Base-by-base conservation (phyloP, 805 yeast genomes). In the Scheffersomyces coipomensis region DNA sequence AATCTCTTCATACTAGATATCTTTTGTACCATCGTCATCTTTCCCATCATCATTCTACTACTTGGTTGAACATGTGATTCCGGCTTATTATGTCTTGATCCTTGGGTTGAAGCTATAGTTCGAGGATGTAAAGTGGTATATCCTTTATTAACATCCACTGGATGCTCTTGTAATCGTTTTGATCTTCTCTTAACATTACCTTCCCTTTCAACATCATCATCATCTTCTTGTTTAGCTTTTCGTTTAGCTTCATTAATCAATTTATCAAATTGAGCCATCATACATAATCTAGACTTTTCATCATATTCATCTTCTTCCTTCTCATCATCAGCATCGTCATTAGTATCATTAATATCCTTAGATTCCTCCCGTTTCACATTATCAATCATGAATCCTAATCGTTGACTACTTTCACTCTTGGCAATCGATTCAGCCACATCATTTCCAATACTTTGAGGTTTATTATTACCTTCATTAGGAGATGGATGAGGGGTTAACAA, bases 401-500 rank as follows among this genome's bases (percentile, higher is more conserved):
- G 5, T 13, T 15, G 17, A 13, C 18, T 13, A 27, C 30, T 27
- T 15, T 27, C 18, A 27, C 18, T 27, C 4, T 5, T 7, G 5
- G 8, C 5, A 9, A 24, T n/a, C 5, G 5, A 9, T 9, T 24
- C 27, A 9, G 27, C 27, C 11, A n/a, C n/a, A n/a, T n/a, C n/a
- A n/a, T 12, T 24, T 9, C 11, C 9, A 16, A 9, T 18, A n/a
- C 38, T 18, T 17, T 35, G 16, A 11, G 5, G 15, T 31, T 35
- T 11, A 13, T 13, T 32, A 23, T 27, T 23, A 11, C 18, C 19
- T n/a, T 52, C 60, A 30, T 52, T 48, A 2, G 72, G 73, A 10
- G 72, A 62, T 1, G 68, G 44, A 17, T 64, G 66, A 1, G 73
- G 73, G 0, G 73, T 68, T 27, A 65, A 53, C 13, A 66, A 47